Evolutionary conservation across 192 early-diverging fungal genomes (phyloP).

Genomic region (Rhizoclosmatium sp.): DNA sequence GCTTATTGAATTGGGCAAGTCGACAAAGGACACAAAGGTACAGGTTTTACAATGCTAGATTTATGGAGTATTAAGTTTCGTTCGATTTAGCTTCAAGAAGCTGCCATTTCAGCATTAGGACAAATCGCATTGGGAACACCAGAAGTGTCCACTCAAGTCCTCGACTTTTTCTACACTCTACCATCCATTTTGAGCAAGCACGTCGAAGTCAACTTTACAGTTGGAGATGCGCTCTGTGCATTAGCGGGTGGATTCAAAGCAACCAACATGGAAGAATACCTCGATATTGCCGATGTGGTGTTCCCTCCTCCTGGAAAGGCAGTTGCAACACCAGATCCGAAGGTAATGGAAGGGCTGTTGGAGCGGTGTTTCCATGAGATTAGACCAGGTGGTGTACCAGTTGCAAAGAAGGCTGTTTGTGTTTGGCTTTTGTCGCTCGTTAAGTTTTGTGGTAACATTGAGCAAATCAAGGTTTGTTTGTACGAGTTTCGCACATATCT

Average conservation of each 20-base stretch:
- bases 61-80: neutral
- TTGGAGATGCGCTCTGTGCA: constrained; percentile 81
- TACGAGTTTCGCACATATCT: neutral
- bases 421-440: constrained; percentile 82
- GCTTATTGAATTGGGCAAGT: constrained; percentile 61
- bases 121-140: constrained; percentile 65
- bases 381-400: constrained; percentile 58
- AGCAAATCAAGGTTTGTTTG: constrained; percentile 36
- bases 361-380: constrained; percentile 64
- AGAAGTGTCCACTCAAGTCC: constrained; percentile 29
- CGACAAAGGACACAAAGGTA: constrained; percentile 75
- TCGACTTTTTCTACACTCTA: constrained; percentile 65
- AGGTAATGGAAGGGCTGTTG: constrained; percentile 56
- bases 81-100: constrained; percentile 63
- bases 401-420: constrained; percentile 71
- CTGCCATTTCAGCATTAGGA: constrained; percentile 71
- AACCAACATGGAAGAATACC: constrained; percentile 68
- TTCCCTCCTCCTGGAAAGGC: constrained; percentile 32
- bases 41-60: too few species aligned
- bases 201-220: constrained; percentile 83
- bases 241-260: constrained; percentile 73
- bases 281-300: constrained; percentile 71
- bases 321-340: constrained; percentile 14
- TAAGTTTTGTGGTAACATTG: constrained; percentile 69
- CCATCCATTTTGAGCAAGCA: constrained; percentile 73